Percentiles rank a stretch among this genome's conserved stretches.
Conservation (phyloP, 106 monocot genomes). For the Dendrobium officinale region DNA sequence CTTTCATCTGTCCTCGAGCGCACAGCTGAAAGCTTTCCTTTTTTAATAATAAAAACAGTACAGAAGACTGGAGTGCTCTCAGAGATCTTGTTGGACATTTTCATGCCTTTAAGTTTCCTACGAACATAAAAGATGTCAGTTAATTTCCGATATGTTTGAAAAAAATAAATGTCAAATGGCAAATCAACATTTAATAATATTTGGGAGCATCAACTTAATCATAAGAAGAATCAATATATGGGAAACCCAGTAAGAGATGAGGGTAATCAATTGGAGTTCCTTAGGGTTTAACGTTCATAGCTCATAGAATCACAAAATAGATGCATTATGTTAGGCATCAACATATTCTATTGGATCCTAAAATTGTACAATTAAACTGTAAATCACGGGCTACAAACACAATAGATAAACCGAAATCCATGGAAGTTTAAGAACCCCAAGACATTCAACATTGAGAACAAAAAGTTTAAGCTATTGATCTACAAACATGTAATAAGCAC, state of each 20-base stretch:
- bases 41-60: constrained; percentile 58
- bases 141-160: background rate
- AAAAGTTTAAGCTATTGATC: too few relatives aligned
- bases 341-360: too few relatives aligned
- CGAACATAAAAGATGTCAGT: background rate
- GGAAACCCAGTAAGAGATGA: background rate
- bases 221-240: background rate
- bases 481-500: too few relatives aligned
- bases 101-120: constrained; percentile 53
- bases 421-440: too few relatives aligned
- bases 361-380: too few relatives aligned
- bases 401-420: too few relatives aligned
- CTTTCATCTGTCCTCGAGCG: constrained; percentile 25
- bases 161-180: background rate
- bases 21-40: constrained; percentile 58
- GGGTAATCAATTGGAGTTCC: background rate
- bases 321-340: background rate
- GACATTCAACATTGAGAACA: too few relatives aligned
- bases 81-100: constrained; percentile 44
- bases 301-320: background rate
- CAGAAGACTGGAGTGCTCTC: constrained; percentile 53
- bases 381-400: too few relatives aligned
- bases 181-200: too few relatives aligned
- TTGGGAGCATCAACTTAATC: too few relatives aligned
- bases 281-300: background rate